phyloP scores from a whole-genome alignment of 257 asterid genomes.

The Penstemon davidsonii region DNA sequence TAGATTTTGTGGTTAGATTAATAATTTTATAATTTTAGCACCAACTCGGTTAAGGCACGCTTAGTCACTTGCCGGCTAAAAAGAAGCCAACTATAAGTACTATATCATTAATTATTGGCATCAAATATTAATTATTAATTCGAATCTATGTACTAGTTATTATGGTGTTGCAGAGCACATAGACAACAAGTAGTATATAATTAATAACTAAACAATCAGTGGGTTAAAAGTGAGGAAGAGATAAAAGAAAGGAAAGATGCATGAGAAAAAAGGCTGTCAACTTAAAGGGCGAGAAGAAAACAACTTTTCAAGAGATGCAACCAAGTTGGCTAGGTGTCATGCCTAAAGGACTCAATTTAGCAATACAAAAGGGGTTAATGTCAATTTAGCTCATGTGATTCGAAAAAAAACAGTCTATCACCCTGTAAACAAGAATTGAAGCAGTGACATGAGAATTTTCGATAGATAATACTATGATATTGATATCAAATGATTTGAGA shows the following conservation, averaged over 20 bases:
- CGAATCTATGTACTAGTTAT: not conserved
- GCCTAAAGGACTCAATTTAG: slow-evolving; percentile 17
- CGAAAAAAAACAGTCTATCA: too few relatives aligned
- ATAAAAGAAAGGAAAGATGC: slow-evolving; percentile 14
- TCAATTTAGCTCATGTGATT: too few relatives aligned
- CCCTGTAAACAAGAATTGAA: too few relatives aligned
- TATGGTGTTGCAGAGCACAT: not conserved
- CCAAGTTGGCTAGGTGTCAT: slow-evolving; percentile 18
- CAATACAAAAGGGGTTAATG: too few relatives aligned
- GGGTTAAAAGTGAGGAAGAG: not conserved
- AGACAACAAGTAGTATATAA: not conserved
- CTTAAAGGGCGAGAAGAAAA: slow-evolving; percentile 22
- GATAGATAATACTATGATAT: too few relatives aligned
- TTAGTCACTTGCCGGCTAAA: slow-evolving; percentile 45
- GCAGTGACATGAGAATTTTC: too few relatives aligned
- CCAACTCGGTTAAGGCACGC: slow-evolving; percentile 27
- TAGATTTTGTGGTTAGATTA: slow-evolving; percentile 22
- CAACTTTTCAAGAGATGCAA: slow-evolving; percentile 28
- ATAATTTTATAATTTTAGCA: slow-evolving; percentile 6
- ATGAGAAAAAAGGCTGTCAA: slow-evolving; percentile 29
- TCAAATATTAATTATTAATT: slow-evolving; percentile 3
- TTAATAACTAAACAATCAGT: not conserved
- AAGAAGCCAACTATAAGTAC: slow-evolving; percentile 36
- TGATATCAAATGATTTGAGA: too few relatives aligned
- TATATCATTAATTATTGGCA: not conserved